Evolutionary conservation across 768 basidiomycete species (phyloP), one percentile per base, ranked within the genome.

Genomic region (Sutorius australiensis): DNA sequence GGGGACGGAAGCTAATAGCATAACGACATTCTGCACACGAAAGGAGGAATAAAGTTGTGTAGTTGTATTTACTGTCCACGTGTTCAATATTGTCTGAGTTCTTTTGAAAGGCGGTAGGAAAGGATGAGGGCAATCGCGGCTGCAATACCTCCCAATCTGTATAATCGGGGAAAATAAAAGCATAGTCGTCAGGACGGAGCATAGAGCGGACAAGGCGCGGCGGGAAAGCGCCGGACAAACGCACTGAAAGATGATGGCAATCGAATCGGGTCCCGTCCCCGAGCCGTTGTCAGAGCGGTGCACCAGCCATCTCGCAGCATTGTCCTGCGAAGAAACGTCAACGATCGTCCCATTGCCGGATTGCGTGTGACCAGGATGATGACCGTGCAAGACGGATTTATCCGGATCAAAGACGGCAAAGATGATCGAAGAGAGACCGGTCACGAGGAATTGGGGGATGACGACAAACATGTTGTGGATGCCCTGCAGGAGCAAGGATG

Each of bases 391-490:
- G 27, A 68, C 73, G 6, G 76, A 73, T 49, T 77, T 81, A 24
- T 71, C 64, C 1, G 88, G 86, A 54, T 95, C 94, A 55, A 93
- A 77, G 5, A 97, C 70, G 14, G 89, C 89, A 63, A 98, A 97
- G 42, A 98, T 79, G 55, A 95, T 73, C 10, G 93, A 83, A 0
- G 92, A 84, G 5, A 98, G 68, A 21, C 85, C 92, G 0, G 91
- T 95, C 31, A 95, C 87, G 37, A 98, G 77, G 71, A 98, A 95
- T 64, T 98, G 95, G 0, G 95, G 95, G 7, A 97, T 73, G 53
- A 98, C 95, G 56, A 98, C 76, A 69, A 89, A 95, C 53, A 97
- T 81, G 63, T 97, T 98, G 70, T 98, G 94, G 48, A 98, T 95
- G 37, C 95, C 94, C 91, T 93, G 55, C 1, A 37, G 13, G 36